These are phyloP conservation scores for Noccaea bulbosa DNA, from an alignment of 345 rosid species.

Conservation along the genomic window DNA sequence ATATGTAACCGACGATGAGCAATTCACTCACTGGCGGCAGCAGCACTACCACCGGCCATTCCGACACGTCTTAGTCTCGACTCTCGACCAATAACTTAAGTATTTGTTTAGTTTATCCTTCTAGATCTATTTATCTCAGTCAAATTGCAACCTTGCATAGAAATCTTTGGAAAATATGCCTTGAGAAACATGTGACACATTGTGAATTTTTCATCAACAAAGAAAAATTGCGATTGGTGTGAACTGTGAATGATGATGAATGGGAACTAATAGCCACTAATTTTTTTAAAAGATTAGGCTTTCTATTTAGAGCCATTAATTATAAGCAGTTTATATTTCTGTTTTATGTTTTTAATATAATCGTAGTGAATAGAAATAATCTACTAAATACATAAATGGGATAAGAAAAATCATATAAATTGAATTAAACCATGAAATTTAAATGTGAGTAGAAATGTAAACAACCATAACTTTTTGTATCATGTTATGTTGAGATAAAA, in stretches of 20 bases:
- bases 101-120: slow-evolving; percentile 8
- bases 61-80: slow-evolving; percentile 15
- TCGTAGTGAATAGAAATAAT: too few species aligned
- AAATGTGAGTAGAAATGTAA: too few species aligned
- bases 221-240: background rate
- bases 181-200: slow-evolving; percentile 27
- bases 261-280: background rate
- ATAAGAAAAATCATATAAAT: background rate
- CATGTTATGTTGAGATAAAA: too few species aligned
- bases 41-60: slow-evolving; percentile 30
- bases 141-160: background rate
- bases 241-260: background rate
- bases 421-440: background rate
- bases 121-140: background rate
- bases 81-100: background rate
- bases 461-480: too few species aligned
- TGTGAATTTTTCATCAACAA: slow-evolving; percentile 17
- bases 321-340: too few species aligned
- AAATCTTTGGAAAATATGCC: background rate
- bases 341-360: too few species aligned
- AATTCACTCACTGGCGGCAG: slow-evolving; percentile 20
- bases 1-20: slow-evolving; percentile 8
- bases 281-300: background rate
- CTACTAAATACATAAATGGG: too few species aligned
- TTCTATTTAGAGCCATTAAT: background rate